Evolutionary conservation across 2,329 filamentous ascomycete species (phyloP).

Genomic region (Ophiostoma tasmaniense): DNA sequence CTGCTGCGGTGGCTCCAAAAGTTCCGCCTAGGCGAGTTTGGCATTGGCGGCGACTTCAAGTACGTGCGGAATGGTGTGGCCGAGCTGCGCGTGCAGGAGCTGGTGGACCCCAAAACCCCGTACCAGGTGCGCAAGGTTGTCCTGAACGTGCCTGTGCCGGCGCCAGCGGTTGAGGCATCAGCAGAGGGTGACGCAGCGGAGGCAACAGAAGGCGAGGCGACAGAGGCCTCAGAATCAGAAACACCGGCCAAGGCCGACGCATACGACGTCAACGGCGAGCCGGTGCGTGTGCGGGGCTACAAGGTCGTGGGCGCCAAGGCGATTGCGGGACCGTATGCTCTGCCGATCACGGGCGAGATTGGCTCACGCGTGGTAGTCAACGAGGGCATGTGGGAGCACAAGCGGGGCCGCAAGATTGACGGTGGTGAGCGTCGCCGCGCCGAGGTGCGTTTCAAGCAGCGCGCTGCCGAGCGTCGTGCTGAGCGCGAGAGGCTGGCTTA

Average conservation of each 20-base stretch:
- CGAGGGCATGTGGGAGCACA: constrained; percentile 91
- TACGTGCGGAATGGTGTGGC: constrained; percentile 55
- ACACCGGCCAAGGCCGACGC: not conserved
- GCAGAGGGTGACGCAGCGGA: not conserved
- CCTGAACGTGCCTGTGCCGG: constrained; percentile 41
- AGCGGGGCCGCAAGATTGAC: constrained; percentile 82
- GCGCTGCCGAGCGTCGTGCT: constrained; percentile 69
- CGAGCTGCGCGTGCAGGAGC: constrained; percentile 40
- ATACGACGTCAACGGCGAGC: constrained; percentile 4
- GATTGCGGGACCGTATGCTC: constrained; percentile 67
- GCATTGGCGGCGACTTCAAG: constrained; percentile 73
- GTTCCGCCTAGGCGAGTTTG: constrained; percentile 68
- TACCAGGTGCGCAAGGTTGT: constrained; percentile 42
- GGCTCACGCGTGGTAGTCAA: constrained; percentile 60
- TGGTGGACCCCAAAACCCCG: constrained; percentile 26
- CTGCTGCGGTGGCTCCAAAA: constrained; percentile 80
- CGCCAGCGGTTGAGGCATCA: not conserved
- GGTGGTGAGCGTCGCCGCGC: constrained; percentile 87
- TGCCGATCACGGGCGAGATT: constrained; percentile 55
- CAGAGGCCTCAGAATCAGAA: not conserved
- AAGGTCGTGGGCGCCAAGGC: constrained; percentile 58
- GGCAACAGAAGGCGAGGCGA: constrained; percentile 26
- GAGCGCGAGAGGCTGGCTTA: constrained; percentile 29
- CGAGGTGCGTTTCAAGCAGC: constrained; percentile 79
- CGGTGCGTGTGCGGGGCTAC: constrained; percentile 52